Conservation (phyloP, 1,284 basidiomycete species). For the Agroathelia rolfsii region DNA sequence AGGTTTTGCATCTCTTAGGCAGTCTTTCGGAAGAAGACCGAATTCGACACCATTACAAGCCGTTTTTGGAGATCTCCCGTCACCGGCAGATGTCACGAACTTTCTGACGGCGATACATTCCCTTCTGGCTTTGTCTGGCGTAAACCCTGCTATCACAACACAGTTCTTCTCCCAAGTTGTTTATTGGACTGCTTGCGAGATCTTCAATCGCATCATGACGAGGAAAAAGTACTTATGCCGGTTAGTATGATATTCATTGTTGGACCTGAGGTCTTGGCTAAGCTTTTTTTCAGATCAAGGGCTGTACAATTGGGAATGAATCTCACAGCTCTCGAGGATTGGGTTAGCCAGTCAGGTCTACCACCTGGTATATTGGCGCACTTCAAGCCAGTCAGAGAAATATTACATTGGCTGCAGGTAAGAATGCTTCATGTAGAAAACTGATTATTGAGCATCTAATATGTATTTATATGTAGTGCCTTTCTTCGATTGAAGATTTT, state of each 20-base stretch:
- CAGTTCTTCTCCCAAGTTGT: constrained; percentile 94
- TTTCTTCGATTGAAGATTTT: constrained; percentile 82
- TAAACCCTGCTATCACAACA: constrained; percentile 84
- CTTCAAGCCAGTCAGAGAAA: constrained; percentile 77
- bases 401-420: constrained; percentile 84
- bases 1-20: constrained; percentile 52
- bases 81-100: constrained; percentile 63
- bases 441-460: constrained; percentile 9
- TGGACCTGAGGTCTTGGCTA: constrained; percentile 5
- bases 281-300: constrained; percentile 44
- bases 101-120: constrained; percentile 86
- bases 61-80: constrained; percentile 42
- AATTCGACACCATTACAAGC: constrained; percentile 35
- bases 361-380: constrained; percentile 76
- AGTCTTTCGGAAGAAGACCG: constrained; percentile 50
- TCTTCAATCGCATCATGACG: constrained; percentile 89
- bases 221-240: constrained; percentile 91
- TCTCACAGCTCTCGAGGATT: constrained; percentile 80
- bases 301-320: constrained; percentile 91
- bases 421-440: constrained; percentile 10
- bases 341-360: constrained; percentile 76
- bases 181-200: constrained; percentile 89
- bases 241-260: constrained; percentile 26
- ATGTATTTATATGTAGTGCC: constrained; percentile 43
- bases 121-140: constrained; percentile 77